Conservation (phyloP, 1,284 basidiomycete genomes). For the Erythrobasidium hasegawianum region DNA sequence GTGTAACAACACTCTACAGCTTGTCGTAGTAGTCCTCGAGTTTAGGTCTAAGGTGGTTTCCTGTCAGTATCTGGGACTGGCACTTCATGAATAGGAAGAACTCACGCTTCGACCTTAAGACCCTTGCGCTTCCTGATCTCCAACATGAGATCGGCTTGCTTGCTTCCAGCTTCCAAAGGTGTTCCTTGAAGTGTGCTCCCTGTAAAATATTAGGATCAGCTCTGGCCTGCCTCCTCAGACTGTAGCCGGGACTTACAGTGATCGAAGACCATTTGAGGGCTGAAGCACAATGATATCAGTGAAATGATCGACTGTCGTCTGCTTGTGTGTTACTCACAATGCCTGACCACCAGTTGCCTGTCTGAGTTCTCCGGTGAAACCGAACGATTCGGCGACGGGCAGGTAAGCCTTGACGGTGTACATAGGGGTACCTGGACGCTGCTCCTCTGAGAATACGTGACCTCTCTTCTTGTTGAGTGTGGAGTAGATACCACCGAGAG, state of each 20-base stretch:
- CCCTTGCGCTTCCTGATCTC: conserved; percentile 78
- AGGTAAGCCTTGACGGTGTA: conserved; percentile 99
- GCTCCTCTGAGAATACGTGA: conserved; percentile 97
- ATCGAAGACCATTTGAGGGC: conserved; percentile 3
- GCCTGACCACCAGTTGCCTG: conserved; percentile 88
- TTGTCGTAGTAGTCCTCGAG: conserved; percentile 88
- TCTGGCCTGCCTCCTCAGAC: too few relatives aligned
- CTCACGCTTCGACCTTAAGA: conserved; percentile 64
- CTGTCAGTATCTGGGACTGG: too few relatives aligned
- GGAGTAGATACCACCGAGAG: conserved; percentile 96
- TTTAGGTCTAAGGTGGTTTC: conserved; percentile 53
- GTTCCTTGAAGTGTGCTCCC: conserved; percentile 64
- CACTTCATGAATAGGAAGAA: too few relatives aligned
- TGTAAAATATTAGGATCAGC: too few relatives aligned
- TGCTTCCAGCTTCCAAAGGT: conserved; percentile 69
- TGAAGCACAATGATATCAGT: not conserved
- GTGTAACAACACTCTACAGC: conserved; percentile 49
- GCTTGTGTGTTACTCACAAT: conserved; percentile 26
- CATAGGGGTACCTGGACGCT: conserved; percentile 96
- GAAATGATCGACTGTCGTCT: conserved; percentile 13
- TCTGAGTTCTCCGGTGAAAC: conserved; percentile 96
- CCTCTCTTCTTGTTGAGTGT: conserved; percentile 95
- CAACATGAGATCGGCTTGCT: conserved; percentile 80
- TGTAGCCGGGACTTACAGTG: too few relatives aligned
- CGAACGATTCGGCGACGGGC: conserved; percentile 95